Conservation (phyloP, 495 filamentous ascomycete genomes). For the Bacidia rubella region DNA sequence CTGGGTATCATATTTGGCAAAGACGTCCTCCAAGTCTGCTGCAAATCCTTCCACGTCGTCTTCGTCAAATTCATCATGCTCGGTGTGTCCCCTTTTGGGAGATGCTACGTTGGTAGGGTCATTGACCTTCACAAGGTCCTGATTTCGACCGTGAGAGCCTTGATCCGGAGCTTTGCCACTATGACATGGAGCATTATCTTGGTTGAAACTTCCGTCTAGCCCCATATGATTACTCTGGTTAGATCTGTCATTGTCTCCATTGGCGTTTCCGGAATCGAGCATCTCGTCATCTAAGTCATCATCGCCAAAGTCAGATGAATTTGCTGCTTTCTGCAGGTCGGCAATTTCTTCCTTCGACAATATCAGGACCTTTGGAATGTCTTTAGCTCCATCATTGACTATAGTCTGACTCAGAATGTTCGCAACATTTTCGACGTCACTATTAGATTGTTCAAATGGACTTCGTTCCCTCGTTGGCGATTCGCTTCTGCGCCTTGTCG, state of each 20-base stretch:
- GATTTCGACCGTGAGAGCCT: background rate
- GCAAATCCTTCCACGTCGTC: conserved; percentile 36
- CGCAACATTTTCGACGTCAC: conserved; percentile 9
- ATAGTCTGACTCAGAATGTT: conserved; percentile 9
- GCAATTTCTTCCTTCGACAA: conserved; percentile 1
- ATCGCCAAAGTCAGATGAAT: conserved; percentile 47
- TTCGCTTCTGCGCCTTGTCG: conserved; percentile 31
- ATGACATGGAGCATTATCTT: background rate
- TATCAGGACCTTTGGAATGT: background rate
- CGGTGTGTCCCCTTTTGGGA: conserved; percentile 15
- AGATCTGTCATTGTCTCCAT: background rate
- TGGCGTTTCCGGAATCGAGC: conserved; percentile 32
- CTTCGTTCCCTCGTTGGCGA: background rate
- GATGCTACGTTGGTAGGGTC: background rate
- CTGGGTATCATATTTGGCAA: conserved; percentile 38
- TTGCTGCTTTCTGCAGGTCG: conserved; percentile 2
- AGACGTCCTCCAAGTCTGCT: conserved; percentile 42
- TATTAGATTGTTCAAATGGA: background rate
- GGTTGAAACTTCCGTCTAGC: background rate
- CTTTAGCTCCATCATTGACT: background rate
- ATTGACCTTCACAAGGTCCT: background rate
- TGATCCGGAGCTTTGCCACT: background rate
- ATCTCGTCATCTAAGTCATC: conserved; percentile 45
- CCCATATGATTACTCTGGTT: too few relatives aligned
- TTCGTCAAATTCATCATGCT: conserved; percentile 46